Conservation (phyloP, 257 asterid species). For the Agastache rugosa region DNA sequence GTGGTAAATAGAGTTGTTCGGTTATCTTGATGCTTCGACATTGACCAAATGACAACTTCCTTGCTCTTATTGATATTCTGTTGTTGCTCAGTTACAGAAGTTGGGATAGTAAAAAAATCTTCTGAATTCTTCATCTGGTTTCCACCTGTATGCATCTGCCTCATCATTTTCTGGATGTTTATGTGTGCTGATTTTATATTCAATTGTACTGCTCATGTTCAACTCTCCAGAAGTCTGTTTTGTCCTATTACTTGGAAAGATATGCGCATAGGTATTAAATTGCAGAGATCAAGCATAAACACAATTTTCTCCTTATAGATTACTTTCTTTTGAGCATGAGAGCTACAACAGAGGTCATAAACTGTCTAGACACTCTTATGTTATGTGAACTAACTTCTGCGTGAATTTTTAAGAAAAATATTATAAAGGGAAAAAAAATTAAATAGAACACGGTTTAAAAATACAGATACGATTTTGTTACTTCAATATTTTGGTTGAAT, state of each 20-base stretch:
- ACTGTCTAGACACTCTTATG: no score
- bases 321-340: not conserved
- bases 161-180: not conserved
- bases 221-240: not conserved
- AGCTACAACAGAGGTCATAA: not conserved
- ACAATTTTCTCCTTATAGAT: no score
- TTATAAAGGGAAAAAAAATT: not conserved
- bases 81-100: not conserved
- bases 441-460: not conserved
- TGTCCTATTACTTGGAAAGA: not conserved
- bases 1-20: conserved; percentile 72
- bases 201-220: not conserved
- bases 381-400: not conserved
- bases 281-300: not conserved
- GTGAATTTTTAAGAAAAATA: not conserved
- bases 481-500: not conserved
- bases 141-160: not conserved
- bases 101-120: not conserved
- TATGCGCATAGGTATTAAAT: not conserved
- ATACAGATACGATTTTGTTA: not conserved
- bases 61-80: not conserved
- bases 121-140: not conserved
- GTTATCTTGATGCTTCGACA: conserved; percentile 51
- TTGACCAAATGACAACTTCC: not conserved
- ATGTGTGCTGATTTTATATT: not conserved